Evolutionary conservation across 139 green algal species (phyloP), one percentile per base, ranked within the genome.

Genomic region (Closterium sp.): DNA sequence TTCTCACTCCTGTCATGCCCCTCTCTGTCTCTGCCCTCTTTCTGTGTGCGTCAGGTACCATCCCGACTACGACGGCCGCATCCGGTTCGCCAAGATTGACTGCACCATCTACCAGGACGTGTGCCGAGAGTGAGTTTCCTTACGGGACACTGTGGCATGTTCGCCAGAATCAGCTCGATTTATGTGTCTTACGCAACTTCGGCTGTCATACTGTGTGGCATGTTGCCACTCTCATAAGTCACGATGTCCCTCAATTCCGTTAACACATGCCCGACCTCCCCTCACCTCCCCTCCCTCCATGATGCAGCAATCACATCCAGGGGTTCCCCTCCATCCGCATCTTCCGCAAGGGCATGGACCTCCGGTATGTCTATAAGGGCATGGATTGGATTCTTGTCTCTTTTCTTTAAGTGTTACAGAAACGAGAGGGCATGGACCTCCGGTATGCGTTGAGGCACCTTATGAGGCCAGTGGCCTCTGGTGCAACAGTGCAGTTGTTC

Each of bases 301-400:
- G n/a, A n/a, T 81, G 34, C 90, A 93, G 95, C 84, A 96, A 99
- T 93, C 96, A 96, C 89, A 97, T 99, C 88, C 96, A 97, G n/a
- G 98, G 96, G 32, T 99, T 98, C 95, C 98, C 98, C 3, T 98
- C 97, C 86, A 96, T 99, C 76, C 96, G 98, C 33, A 97, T 99
- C 21, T 99, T 98, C 95, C 94, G 96, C 28, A 96, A 97, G 64
- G 97, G 97, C 38, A 94, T 97, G 19, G 97, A 98, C 90, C 93
- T 97, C 64, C 90, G 90, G 36, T 84, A 94, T 43, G 92, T 83
- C 10, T 83, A 16, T 16, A 16, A 28, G 64, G n/a, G n/a, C n/a
- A n/a, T n/a, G n/a, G n/a, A n/a, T n/a, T n/a, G n/a, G n/a, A n/a
- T n/a, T n/a, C n/a, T n/a, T n/a, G n/a, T n/a, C n/a, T n/a, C n/a